Conservation (phyloP, 805 yeast genomes). For the Trichomonascus vanleenenianus region DNA sequence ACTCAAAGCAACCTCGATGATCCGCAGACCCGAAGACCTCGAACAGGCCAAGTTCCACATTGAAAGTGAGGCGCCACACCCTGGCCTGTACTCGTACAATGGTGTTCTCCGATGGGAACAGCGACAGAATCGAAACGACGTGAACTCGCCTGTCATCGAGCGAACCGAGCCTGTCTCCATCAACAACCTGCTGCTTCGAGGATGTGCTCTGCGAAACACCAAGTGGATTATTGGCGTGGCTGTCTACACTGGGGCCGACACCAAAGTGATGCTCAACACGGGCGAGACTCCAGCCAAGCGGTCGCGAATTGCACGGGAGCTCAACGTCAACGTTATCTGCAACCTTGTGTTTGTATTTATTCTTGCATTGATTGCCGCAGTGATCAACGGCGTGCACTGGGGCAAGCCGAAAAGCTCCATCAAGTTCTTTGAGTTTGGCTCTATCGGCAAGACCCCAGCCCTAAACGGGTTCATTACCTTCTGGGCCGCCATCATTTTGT, state of each 20-base stretch:
- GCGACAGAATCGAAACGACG: slow-evolving; percentile 26
- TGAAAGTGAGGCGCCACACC: slow-evolving; percentile 68
- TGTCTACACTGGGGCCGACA: slow-evolving; percentile 67
- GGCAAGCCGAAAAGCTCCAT: slow-evolving; percentile 38
- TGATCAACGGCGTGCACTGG: slow-evolving; percentile 62
- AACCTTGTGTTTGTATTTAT: slow-evolving; percentile 56
- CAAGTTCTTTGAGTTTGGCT: slow-evolving; percentile 51
- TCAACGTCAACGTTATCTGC: slow-evolving; percentile 57
- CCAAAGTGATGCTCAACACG: slow-evolving; percentile 70
- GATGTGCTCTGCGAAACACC: slow-evolving; percentile 65
- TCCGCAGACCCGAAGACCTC: slow-evolving; percentile 52
- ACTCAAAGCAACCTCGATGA: slow-evolving; percentile 43
- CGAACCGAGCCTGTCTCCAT: slow-evolving; percentile 49
- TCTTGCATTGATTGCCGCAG: slow-evolving; percentile 60
- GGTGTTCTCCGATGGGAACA: slow-evolving; percentile 50
- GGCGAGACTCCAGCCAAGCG: slow-evolving; percentile 72
- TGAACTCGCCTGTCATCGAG: slow-evolving; percentile 26
- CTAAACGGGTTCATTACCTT: slow-evolving; percentile 60
- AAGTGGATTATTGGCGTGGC: slow-evolving; percentile 70
- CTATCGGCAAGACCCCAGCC: slow-evolving; percentile 52
- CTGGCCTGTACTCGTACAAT: slow-evolving; percentile 54
- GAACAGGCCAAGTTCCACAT: slow-evolving; percentile 50
- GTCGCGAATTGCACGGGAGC: slow-evolving; percentile 55
- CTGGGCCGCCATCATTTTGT: slow-evolving; percentile 64
- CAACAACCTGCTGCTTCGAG: slow-evolving; percentile 62